phyloP scores from a whole-genome alignment of 1,284 basidiomycete species.

The Boletus sp. region DNA sequence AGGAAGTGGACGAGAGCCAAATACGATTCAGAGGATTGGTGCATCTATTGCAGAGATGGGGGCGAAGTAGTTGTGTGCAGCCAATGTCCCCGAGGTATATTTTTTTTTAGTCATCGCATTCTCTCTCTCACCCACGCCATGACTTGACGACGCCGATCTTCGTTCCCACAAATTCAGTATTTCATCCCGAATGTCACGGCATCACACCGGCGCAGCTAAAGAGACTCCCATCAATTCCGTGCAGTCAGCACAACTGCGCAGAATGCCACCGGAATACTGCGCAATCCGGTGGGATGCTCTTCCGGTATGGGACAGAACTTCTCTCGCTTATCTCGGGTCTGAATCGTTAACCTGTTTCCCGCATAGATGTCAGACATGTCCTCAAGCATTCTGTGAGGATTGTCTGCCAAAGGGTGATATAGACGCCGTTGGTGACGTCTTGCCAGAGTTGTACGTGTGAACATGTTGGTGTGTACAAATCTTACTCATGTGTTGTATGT shows the following conservation, averaged over 20 bases:
- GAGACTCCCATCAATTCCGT: constrained; percentile 29
- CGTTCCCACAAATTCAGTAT: constrained; percentile 36
- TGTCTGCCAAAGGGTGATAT: constrained; percentile 49
- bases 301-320: constrained; percentile 35
- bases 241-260: constrained; percentile 50
- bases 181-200: constrained; percentile 47
- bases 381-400: constrained; percentile 57
- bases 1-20: constrained; percentile 33
- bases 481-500: constrained; percentile 4
- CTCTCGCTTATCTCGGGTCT: background rate
- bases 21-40: constrained; percentile 52
- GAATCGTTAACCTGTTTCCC: constrained; percentile 1
- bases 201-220: constrained; percentile 31
- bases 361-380: constrained; percentile 54
- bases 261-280: constrained; percentile 39
- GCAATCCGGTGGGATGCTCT: constrained; percentile 49
- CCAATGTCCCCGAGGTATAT: constrained; percentile 50
- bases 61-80: constrained; percentile 49
- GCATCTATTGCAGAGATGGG: constrained; percentile 55
- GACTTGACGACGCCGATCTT: background rate
- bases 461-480: constrained; percentile 1
- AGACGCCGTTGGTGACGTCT: constrained; percentile 46
- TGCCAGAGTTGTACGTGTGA: constrained; percentile 53
- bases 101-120: background rate
- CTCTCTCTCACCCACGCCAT: constrained; percentile 7